Conservation (phyloP, 1,284 basidiomycete species). For the Meira miltonrushii region DNA sequence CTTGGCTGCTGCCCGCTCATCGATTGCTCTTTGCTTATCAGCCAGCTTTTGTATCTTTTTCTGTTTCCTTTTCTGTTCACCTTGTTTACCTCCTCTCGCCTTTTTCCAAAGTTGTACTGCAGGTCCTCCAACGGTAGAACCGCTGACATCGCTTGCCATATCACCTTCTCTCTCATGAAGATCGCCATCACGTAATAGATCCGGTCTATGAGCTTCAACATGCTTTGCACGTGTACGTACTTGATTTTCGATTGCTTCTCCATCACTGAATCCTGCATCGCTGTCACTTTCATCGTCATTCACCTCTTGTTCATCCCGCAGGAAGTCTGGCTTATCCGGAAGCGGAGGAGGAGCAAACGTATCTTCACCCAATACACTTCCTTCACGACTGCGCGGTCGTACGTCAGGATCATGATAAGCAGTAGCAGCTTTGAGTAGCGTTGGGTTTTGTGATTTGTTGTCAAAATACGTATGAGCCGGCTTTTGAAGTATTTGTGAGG, state of each 20-base stretch:
- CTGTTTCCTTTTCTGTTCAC: constrained; percentile 20
- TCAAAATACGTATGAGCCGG: not conserved
- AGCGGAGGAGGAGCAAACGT: constrained; percentile 39
- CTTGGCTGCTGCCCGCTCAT: not conserved
- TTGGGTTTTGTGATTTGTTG: not conserved
- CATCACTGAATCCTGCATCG: constrained; percentile 22
- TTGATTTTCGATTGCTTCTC: constrained; percentile 7
- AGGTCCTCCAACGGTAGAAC: constrained; percentile 33
- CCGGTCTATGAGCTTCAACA: constrained; percentile 29
- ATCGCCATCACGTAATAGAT: constrained; percentile 21
- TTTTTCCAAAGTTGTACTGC: constrained; percentile 32
- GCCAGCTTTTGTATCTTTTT: not conserved
- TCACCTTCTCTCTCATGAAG: constrained; percentile 8
- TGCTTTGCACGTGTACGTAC: constrained; percentile 1
- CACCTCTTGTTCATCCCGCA: not conserved
- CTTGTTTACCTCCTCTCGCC: constrained; percentile 20
- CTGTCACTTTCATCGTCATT: constrained; percentile 10
- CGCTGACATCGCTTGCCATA: constrained; percentile 28
- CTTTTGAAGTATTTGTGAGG: not conserved
- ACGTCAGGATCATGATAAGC: constrained; percentile 20
- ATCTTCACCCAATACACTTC: constrained; percentile 21
- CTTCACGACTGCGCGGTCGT: constrained; percentile 8
- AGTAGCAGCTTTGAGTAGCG: constrained; percentile 14
- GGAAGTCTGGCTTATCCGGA: constrained; percentile 26
- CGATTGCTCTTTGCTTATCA: not conserved